Base-by-base conservation (phyloP, 1,284 basidiomycete genomes). In the Sphagnurus paluster region DNA sequence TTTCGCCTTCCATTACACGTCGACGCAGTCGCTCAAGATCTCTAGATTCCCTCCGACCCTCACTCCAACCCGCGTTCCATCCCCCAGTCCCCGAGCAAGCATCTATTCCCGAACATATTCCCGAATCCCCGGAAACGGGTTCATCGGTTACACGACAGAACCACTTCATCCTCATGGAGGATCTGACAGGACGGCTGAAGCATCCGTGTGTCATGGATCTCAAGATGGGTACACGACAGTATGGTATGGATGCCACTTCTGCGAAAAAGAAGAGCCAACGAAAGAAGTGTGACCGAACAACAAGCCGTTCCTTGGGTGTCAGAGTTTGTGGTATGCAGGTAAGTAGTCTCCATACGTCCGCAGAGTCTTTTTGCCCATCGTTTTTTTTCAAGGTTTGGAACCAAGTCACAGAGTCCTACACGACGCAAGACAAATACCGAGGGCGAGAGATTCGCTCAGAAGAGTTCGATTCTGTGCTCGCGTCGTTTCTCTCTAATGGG, bases 241-340 rank as follows among this genome's bases (percentile, higher is more conserved):
- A 99, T 68, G 97, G 97, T 11, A 90, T 97, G 68, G 93, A 98
- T 60, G 96, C 96, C 17, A 92, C 90, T 3, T 74, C 86, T 0
- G 77, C 84, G 46, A 99, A 99, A 76, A 98, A 97, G 79, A 90
- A 87, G 70, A 97, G 93, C 61, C 97, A 99, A 71, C 84, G 96
- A 39, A 97, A 96, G 70, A 99, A 99, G 70, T 98, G 96, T 65
- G 93, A 98, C 66, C 79, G 88, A 51, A 98, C 97, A 41, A 99
- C 96, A 11, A 96, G 93, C 61, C 78, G 92, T 55, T 82, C 85
- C 11, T 73, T 98, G 34, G 96, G 97, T 2, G 91, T 96, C 20
- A 80, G 96, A 53, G 87, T 99, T 52, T 99, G 96, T 66, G 97
- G 96, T 6, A 98, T 98, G 94, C 97, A 99, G 84, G 96, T 96